A percentile compares a stretch with the other conserved stretches of the same genome.
Conservation (phyloP, 768 basidiomycete genomes). For the Tylopilus vinaceipallidus region DNA sequence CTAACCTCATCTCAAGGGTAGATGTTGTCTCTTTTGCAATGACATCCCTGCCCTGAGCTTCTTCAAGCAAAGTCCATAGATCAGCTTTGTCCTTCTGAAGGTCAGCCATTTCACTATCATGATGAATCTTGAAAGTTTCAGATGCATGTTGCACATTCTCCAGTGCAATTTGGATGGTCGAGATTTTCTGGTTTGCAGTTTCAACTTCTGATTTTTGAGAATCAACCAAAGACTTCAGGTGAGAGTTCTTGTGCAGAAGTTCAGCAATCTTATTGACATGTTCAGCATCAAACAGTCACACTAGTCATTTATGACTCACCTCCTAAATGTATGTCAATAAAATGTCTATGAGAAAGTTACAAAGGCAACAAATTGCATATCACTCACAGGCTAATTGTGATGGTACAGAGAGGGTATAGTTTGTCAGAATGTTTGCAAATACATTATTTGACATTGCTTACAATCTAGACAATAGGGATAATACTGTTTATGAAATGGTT, state of each 20-base stretch:
- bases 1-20: no score
- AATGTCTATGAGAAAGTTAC: neutral
- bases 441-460: neutral
- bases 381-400: neutral
- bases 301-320: neutral
- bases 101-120: no score
- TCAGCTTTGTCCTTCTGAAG: no score
- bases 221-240: neutral
- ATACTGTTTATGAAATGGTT: neutral
- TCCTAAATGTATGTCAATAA: neutral
- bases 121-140: no score
- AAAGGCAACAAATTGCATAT: no score
- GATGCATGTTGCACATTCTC: no score
- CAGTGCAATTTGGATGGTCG: neutral
- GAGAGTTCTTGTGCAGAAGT: neutral
- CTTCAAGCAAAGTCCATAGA: no score
- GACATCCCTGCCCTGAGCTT: no score
- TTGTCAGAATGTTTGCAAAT: neutral
- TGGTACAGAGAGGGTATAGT: neutral
- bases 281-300: neutral
- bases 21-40: no score
- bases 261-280: neutral
- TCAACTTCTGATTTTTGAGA: neutral
- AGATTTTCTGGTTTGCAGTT: neutral
- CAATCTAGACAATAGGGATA: neutral